Base-by-base conservation (phyloP, 164 flowering plant genomes). In the grape (Vitis vinifera) region DNA sequence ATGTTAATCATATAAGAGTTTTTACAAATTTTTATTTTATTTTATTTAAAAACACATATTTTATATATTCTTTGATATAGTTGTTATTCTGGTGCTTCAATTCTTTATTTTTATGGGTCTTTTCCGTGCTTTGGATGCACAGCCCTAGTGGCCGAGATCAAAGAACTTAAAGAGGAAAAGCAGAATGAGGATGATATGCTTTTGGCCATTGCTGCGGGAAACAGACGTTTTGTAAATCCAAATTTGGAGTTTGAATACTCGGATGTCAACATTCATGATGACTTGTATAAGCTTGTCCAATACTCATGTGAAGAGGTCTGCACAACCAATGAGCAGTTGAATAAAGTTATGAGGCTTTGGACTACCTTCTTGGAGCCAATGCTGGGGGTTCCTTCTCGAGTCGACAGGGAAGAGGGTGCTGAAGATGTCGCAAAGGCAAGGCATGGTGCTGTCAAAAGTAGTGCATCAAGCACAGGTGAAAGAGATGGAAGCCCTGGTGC, bases 231-330 rank as follows among this genome's bases (percentile, higher is more conserved):
- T 50, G 48, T 81, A 53, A 63, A 67, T 66, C 85, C 93, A 51
- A 74, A 87, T 73, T 73, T 85, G 56, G 84, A 81, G 67, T 84
- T 76, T 75, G 86, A 81, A 47, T 87, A 79, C 70, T 50, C 74
- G 47, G 91, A 87, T 72, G 7, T 23, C 14, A 77, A 66, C 55
- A 61, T 89, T 71, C 89, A 87, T 78, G 93, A 85, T 68, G 90
- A 85, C 74, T 55, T 87, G 68, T 84, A 76, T 72, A 85, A 89
- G 65, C 82, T 89, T 59, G 74, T 89, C 44, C 81, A 84, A 62
- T 89, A 82, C 82, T 89, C 93, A 10, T 87, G 91, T 79, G 87
- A 87, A 75, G 91, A 89, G 79, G 63, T 89, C 50, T 87, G 84
- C 82, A 74, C 88, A 16, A 77, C 85, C 3, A 86, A 86, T 78